Conservation (phyloP, 2,329 filamentous ascomycete genomes). For the Xylariaceae sp. region DNA sequence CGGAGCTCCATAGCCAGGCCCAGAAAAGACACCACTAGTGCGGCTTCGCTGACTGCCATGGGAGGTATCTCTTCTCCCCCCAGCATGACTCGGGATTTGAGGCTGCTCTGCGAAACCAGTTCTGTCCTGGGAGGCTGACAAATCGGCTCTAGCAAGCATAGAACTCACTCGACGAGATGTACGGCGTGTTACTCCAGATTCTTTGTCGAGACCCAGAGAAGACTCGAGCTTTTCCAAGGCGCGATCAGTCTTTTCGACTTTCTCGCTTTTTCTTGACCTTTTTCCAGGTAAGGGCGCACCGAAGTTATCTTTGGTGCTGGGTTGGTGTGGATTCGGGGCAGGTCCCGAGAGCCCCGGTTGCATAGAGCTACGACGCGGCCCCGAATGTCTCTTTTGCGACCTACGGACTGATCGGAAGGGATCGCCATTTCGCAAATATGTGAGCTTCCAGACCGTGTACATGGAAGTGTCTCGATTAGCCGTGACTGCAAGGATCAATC, state of each 20-base stretch:
- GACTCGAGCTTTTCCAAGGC: conserved; percentile 61
- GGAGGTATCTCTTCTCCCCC: conserved; percentile 66
- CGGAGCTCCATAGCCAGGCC: conserved; percentile 34
- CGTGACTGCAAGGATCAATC: conserved; percentile 73
- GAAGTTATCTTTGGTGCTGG: conserved; percentile 73
- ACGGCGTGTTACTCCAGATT: conserved; percentile 49
- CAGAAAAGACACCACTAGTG: conserved; percentile 49
- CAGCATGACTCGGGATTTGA: conserved; percentile 37
- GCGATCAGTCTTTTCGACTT: conserved; percentile 41
- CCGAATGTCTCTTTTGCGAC: conserved; percentile 42
- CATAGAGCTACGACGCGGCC: conserved; percentile 60
- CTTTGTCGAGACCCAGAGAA: conserved; percentile 66
- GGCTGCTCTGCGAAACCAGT: conserved; percentile 70
- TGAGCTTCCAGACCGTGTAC: conserved; percentile 81
- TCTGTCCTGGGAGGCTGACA: conserved; percentile 80
- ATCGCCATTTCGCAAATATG: conserved; percentile 68
- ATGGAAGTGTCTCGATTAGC: conserved; percentile 70
- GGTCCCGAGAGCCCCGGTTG: conserved; percentile 68
- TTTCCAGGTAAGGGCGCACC: conserved; percentile 55
- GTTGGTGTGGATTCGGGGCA: conserved; percentile 69
- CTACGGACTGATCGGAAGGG: conserved; percentile 46
- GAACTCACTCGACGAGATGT: conserved; percentile 83
- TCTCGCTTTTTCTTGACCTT: conserved; percentile 49
- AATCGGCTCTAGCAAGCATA: conserved; percentile 78
- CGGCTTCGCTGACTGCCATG: conserved; percentile 65